A percentile compares a stretch with the other conserved stretches of the same genome.
These are phyloP conservation scores for Suhomyces panamericanus DNA, from an alignment of 1,139 yeast genomes.

Conservation along the genomic window DNA sequence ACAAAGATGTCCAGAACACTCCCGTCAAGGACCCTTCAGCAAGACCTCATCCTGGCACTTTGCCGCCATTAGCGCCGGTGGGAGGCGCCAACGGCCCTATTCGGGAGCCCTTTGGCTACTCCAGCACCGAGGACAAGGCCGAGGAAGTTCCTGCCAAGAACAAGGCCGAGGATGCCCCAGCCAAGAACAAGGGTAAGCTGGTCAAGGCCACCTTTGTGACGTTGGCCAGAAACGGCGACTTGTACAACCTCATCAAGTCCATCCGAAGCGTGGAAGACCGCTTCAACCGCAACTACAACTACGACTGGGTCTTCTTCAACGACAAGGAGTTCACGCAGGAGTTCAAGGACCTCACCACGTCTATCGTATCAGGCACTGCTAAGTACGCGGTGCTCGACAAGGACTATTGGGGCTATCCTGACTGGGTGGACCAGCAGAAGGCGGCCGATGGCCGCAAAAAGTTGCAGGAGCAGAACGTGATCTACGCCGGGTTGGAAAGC, in stretches of 20 bases:
- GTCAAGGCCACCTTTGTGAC: slow-evolving; percentile 66
- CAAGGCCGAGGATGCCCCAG: too few species aligned
- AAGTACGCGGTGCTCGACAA: slow-evolving; percentile 61
- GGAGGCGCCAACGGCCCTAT: too few species aligned
- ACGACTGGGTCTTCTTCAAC: slow-evolving; percentile 81
- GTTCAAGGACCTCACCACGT: slow-evolving; percentile 49
- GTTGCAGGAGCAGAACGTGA: slow-evolving; percentile 51
- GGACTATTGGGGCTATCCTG: slow-evolving; percentile 74
- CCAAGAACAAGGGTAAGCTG: slow-evolving; percentile 1
- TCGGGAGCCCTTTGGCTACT: too few species aligned
- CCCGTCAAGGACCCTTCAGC: background rate
- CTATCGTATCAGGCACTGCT: slow-evolving; percentile 59
- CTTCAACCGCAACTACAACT: slow-evolving; percentile 63
- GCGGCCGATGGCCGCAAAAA: slow-evolving; percentile 51
- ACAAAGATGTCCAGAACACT: background rate
- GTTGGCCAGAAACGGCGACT: slow-evolving; percentile 62
- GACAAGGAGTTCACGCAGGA: slow-evolving; percentile 61
- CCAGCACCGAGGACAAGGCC: too few species aligned
- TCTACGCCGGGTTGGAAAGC: slow-evolving; percentile 62
- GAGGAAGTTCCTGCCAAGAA: too few species aligned
- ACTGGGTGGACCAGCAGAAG: slow-evolving; percentile 60
- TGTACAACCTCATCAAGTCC: slow-evolving; percentile 60
- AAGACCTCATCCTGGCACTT: background rate
- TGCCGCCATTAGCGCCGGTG: background rate
- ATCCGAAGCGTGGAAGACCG: slow-evolving; percentile 72